phyloP scores from a whole-genome alignment of 768 basidiomycete genomes.

The Mrakia blollopis region DNA sequence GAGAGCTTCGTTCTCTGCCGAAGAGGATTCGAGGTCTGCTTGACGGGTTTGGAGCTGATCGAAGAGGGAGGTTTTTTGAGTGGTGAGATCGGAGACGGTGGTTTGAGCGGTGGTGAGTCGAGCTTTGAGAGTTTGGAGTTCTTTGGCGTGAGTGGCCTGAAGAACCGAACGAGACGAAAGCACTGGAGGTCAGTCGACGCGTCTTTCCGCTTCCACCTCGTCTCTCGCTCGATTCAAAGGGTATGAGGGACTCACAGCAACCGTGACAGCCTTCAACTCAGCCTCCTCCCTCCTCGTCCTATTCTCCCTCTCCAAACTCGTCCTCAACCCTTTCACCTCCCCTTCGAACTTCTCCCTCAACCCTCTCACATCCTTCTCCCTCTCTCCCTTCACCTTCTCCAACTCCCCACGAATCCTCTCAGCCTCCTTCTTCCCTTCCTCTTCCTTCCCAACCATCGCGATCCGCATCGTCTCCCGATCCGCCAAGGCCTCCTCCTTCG shows the following conservation, averaged over 20 bases:
- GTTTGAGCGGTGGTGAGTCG: conserved; percentile 67
- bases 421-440: conserved; percentile 52
- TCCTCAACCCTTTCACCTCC: conserved; percentile 58
- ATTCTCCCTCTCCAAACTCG: conserved; percentile 70
- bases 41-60: conserved; percentile 81
- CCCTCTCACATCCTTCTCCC: conserved; percentile 45
- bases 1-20: conserved; percentile 66
- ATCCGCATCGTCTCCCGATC: conserved; percentile 23
- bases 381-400: conserved; percentile 50
- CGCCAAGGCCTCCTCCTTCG: conserved; percentile 63
- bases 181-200: background rate
- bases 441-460: conserved; percentile 39
- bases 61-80: conserved; percentile 75
- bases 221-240: background rate
- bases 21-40: conserved; percentile 80
- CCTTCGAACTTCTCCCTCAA: conserved; percentile 60
- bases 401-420: conserved; percentile 41
- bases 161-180: conserved; percentile 18
- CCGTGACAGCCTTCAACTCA: conserved; percentile 67
- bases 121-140: conserved; percentile 54
- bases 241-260: conserved; percentile 14
- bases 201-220: too few species aligned
- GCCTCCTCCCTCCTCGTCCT: conserved; percentile 61
- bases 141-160: conserved; percentile 69
- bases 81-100: conserved; percentile 61